Conservation (phyloP, 768 basidiomycete genomes). For the Leucosporidium creatinivorum region DNA sequence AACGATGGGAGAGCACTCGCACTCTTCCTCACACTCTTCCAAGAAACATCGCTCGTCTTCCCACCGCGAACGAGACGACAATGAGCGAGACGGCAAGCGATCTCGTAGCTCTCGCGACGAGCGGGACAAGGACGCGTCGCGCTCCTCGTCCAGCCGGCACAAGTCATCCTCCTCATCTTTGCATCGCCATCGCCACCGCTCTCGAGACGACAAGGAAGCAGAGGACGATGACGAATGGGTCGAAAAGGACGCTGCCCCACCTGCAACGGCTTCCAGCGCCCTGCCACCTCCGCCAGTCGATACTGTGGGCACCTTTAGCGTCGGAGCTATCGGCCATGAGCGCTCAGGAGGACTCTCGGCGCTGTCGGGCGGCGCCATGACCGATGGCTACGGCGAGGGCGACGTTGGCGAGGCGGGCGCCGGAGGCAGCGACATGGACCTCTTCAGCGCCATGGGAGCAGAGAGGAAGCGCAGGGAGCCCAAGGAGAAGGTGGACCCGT, state of each 20-base stretch:
- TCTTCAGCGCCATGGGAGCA: slow-evolving; percentile 79
- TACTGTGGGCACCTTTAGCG: slow-evolving; percentile 27
- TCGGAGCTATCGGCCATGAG: slow-evolving; percentile 26
- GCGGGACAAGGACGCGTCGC: neutral
- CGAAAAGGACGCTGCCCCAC: slow-evolving; percentile 62
- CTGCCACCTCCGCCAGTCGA: slow-evolving; percentile 54
- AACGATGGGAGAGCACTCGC: too few species aligned
- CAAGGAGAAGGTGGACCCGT: slow-evolving; percentile 30
- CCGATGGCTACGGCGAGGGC: slow-evolving; percentile 41
- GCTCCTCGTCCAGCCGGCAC: neutral
- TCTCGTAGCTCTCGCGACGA: too few species aligned
- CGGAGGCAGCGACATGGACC: slow-evolving; percentile 59
- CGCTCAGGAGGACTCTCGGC: neutral
- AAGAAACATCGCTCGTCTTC: neutral
- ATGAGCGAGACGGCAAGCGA: too few species aligned
- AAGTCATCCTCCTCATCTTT: neutral
- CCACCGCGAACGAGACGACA: neutral
- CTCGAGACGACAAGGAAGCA: slow-evolving; percentile 58
- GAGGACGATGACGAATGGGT: slow-evolving; percentile 64
- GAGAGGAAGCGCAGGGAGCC: slow-evolving; percentile 59
- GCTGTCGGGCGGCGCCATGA: slow-evolving; percentile 31
- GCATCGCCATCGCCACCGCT: neutral
- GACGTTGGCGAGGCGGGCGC: slow-evolving; percentile 47
- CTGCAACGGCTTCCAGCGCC: slow-evolving; percentile 56
- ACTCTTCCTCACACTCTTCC: too few species aligned